These are phyloP conservation scores for Fusarium irregulare DNA, from an alignment of 2,329 filamentous ascomycete genomes.

Conservation along the genomic window DNA sequence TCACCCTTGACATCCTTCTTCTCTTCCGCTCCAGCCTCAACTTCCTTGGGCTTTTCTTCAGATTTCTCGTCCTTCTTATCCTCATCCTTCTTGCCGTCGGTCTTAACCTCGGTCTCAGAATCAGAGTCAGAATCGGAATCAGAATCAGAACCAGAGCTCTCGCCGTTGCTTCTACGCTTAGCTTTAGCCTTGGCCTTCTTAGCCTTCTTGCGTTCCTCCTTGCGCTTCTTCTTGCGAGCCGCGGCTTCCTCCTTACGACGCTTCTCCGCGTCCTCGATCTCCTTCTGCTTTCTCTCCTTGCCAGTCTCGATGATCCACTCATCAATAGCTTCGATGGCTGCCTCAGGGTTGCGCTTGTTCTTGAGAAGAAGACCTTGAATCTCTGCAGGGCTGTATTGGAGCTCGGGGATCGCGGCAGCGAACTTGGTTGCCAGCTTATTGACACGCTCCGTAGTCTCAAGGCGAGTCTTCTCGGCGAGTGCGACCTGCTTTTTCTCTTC, in stretches of 20 bases:
- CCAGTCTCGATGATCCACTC: conserved; percentile 63
- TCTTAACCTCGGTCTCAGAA: conserved; percentile 37
- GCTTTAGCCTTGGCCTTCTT: conserved; percentile 44
- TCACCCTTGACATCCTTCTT: conserved; percentile 21
- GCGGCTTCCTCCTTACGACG: conserved; percentile 52
- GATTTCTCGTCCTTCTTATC: conserved; percentile 29
- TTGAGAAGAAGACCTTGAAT: conserved; percentile 69
- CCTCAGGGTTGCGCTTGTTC: conserved; percentile 64
- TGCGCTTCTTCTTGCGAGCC: conserved; percentile 46
- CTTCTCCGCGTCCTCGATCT: conserved; percentile 57
- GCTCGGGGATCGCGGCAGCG: conserved; percentile 61
- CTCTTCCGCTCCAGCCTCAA: neutral
- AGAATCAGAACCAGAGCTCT: conserved; percentile 40
- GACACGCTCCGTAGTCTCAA: conserved; percentile 55
- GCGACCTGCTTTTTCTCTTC: conserved; percentile 47
- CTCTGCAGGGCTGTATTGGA: conserved; percentile 70
- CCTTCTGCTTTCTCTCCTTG: conserved; percentile 61
- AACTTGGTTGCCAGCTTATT: conserved; percentile 61
- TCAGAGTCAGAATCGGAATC: conserved; percentile 30
- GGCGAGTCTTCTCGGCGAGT: conserved; percentile 49
- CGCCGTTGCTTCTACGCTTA: conserved; percentile 37
- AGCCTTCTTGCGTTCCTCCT: conserved; percentile 43
- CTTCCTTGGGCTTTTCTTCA: conserved; percentile 7
- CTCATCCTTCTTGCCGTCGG: conserved; percentile 32
- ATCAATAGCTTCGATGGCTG: conserved; percentile 59